Evolutionary conservation across 2,329 filamentous ascomycete species (phyloP).

Genomic region (Coniochaeta sp.): DNA sequence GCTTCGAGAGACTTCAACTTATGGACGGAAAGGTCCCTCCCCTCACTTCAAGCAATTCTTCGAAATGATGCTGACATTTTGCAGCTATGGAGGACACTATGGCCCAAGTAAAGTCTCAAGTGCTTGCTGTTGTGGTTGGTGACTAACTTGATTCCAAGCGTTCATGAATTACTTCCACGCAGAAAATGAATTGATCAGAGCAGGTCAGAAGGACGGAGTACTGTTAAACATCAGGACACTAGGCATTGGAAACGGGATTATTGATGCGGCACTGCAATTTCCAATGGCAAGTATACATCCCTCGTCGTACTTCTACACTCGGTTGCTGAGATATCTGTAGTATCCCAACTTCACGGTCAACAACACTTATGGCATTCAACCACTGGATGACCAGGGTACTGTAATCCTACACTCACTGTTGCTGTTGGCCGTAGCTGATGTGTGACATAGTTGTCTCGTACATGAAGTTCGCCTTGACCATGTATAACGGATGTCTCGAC

Average conservation of each 20-base stretch:
- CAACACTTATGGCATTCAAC: slow-evolving; percentile 34
- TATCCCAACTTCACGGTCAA: slow-evolving; percentile 34
- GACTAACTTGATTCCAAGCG: neutral
- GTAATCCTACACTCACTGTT: neutral
- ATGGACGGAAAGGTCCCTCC: slow-evolving; percentile 11
- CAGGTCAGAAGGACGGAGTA: neutral
- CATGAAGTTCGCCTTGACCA: slow-evolving; percentile 9
- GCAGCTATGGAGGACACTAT: slow-evolving; percentile 8
- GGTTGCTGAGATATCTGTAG: neutral
- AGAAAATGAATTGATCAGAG: slow-evolving; percentile 1
- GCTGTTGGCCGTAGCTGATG: no score
- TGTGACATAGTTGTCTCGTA: slow-evolving; percentile 6
- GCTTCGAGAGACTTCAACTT: slow-evolving; percentile 14
- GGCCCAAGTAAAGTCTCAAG: slow-evolving; percentile 3
- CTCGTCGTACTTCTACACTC: no score
- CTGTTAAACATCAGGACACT: slow-evolving; percentile 5
- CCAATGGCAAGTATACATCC: slow-evolving; percentile 7
- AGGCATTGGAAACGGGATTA: slow-evolving; percentile 10
- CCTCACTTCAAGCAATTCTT: neutral
- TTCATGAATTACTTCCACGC: slow-evolving; percentile 3
- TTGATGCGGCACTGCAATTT: slow-evolving; percentile 10
- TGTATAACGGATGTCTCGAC: slow-evolving; percentile 38
- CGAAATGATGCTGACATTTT: neutral
- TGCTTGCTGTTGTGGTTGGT: neutral
- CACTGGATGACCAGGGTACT: neutral